Evolutionary conservation across 1,284 basidiomycete genomes (phyloP), one percentile per base, ranked within the genome.

Genomic region (Cutaneotrichosporon dermatis): DNA sequence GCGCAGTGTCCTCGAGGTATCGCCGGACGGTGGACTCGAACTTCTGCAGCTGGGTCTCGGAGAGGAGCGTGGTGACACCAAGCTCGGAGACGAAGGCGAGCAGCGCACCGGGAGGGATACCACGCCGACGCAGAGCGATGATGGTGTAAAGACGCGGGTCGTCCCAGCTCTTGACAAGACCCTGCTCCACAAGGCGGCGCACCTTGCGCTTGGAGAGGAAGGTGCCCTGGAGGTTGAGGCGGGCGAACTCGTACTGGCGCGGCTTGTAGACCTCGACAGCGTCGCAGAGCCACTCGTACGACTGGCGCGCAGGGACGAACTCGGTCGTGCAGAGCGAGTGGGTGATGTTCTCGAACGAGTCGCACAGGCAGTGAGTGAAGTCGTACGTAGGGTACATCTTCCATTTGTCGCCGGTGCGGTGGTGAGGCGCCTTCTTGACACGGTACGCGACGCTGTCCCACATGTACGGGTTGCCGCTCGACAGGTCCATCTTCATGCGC

Each of bases 271-370:
- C 88, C 64, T 90, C 89, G 37, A 99, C 82, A 2, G 90, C 92
- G 74, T 99, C 95, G 73, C 96, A 99, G 12, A 99, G 84, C 96
- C 96, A 99, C 72, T 99, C 96, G 77, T 99, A 99, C 1, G 93
- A 96, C 73, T 94, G 90, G 57, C 96, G 88, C 8, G 94, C 92
- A n/a, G 88, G 86, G 67, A 98, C 88, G 76, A 99, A 99, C 76
- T 99, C 96, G 45, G 86, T 88, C 1, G 96, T 99, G 76, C 96
- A 99, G 15, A 99, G 83, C 3, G 96, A 99, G 82, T 99, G 96
- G 42, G 93, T 92, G 71, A 99, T 98, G 78, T 98, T 97, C 78
- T 99, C 96, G 73, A 99, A 90, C 71, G 92, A 96, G 85, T 99
- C 96, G 63, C 92, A 92, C 59, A 99, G 80, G 79, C 96, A 99